Base-by-base conservation (phyloP, 2,329 filamentous ascomycete species). In the Aspergillus sp. region DNA sequence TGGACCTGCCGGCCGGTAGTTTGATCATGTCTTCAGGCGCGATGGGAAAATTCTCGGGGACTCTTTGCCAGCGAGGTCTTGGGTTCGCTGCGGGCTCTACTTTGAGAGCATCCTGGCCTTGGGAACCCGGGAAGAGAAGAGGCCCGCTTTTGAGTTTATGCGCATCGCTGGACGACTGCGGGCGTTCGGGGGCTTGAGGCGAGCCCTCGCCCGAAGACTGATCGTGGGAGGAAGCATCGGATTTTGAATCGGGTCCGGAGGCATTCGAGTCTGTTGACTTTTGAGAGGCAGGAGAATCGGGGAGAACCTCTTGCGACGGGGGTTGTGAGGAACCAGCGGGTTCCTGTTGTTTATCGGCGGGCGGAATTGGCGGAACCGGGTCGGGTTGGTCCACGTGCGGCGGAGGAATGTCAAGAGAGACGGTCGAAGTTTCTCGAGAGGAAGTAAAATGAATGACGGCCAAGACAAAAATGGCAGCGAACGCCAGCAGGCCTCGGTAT, bases 41-140 rank as follows among this genome's bases (percentile, higher is more conserved):
- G 2, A 98, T 77, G 0, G 95, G 93, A 76, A 90, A 98, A 71
- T 90, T 83, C 73, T 96, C 92, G 3, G 82, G 78, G 63, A 85
- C 82, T 73, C 89, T 91, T 57, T 78, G 78, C 94, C 94, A 98
- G 69, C 92, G 88, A 31, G 87, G 75, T 16, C 20, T 20, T 16
- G 45, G 56, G 46, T 32, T 54, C 46, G 24, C 12, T n/a, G 22
- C 6, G 36, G 50, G 45, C 47, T 71, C 61, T 50, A 77, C 65
- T 11, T 75, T 71, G 36, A 73, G 56, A 57, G 71, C 68, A 45
- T 72, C 77, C 50, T 76, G 63, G 20, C 73, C 76, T 22, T 71
- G 69, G 50, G 68, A 61, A 31, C 65, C 65, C 6, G 45, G 45
- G 45, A 20, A 47, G 45, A 47, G 45, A 24, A 20, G 45, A 14